Evolutionary conservation across 2,329 filamentous ascomycete genomes (phyloP), one percentile per base, ranked within the genome.

Genomic region (Epichloe bromicola): DNA sequence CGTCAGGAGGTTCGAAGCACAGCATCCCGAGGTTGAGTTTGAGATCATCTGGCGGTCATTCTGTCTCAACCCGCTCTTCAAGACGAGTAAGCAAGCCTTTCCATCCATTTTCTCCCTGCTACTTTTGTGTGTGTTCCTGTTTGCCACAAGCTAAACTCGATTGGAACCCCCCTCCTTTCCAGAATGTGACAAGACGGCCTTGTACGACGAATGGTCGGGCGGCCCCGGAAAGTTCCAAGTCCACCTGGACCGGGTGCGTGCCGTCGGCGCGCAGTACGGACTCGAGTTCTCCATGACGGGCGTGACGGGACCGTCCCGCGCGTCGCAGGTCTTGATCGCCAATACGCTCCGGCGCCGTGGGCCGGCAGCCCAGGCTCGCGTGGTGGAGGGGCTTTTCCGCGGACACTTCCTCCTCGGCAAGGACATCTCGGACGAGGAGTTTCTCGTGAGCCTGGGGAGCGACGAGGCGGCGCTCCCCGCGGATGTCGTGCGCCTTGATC

Each of bases 21-120:
- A 56, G 14, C 65, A 74, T 53, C 72, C 72, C 0, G 65, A 69
- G 15, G 65, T 69, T 23, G 63, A 67, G 5, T 76, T 78, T 51
- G 67, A 74, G 41, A 60, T 76, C 12, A 60, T 62, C 1, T 78
- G 71, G 64, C 70, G 68, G 40, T 74, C 74, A 0, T 75, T 70
- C 53, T 67, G 75, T 50, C 63, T 78, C 2, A 65, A 64, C 46
- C 70, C 71, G 4, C 59, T 63, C 6, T 58, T 67, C 20, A 55
- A 53, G 15, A 53, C 51, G 34, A 53, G 58, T 58, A 42, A 39
- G 58, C 53, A 8, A 8, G 4, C 20, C 20, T 20, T 5, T 0
- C 3, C 3, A 20, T 20, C 4, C 20, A 4, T 4, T 20, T 20
- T 4, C 1, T 5, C 20, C 20, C 20, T 4, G 20, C 20, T 3